Base-by-base conservation (phyloP, 1,139 yeast species). In the Blastobotrys aristatus region DNA sequence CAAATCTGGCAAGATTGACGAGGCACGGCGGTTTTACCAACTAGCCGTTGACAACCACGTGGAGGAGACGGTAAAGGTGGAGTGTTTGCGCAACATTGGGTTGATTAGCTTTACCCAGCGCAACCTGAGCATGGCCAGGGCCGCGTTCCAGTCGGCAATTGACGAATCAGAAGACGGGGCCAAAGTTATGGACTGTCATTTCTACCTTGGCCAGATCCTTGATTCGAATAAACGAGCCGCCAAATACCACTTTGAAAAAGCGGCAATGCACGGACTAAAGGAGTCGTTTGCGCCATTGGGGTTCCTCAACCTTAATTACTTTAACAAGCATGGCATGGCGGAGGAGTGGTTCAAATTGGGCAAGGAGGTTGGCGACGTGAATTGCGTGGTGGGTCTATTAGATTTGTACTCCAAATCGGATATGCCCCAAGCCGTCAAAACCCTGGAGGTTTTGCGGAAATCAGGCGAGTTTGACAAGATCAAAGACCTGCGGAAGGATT, bases 281-380 rank as follows among this genome's bases (percentile, higher is more conserved):
- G 95, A 89, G 56, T 75, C 90, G 6, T 85, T 88, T 60, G 77
- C 82, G 16, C 77, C 82, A 22, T 67, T 89, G 43, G 97, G 97
- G 1, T 84, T 83, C 61, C 65, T 88, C 53, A 92, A 88, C 56
- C 66, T 88, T 69, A 67, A 67, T 50, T 62, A 65, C 52, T 66
- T 61, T 48, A 59, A 61, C 40, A 57, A 62, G 18, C 51, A 57
- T 1, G 80, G 80, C 55, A 77, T 82, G 49, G 87, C 95, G 0
- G 68, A 73, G 35, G 88, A 87, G 60, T 90, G 97, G 97, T 88
- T 89, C 67, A 77, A 77, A 56, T 67, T 89, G 40, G 97, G 96
- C 0, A 73, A 78, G 33, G 92, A 85, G 52, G 69, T 85, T 2
- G 71, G 79, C 39, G 76, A 73, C 44, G 49, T 70, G 4, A 74